Base-by-base conservation (phyloP, 2,329 filamentous ascomycete species). In the Podosphaera aphanis region DNA sequence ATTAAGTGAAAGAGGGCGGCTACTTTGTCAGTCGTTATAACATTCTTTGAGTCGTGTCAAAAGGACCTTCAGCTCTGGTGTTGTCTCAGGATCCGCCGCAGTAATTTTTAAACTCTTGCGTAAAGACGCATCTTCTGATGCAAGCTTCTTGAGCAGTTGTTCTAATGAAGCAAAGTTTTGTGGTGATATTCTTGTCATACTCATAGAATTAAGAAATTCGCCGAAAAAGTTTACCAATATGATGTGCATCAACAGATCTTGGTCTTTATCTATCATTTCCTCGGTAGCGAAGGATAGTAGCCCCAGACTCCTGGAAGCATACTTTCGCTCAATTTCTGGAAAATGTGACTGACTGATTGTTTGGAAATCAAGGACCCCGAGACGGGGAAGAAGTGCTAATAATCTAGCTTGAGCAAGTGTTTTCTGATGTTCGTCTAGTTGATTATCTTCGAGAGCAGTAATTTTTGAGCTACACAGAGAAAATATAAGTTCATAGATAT, bases 401-500 rank as follows among this genome's bases (percentile, higher is more conserved):
- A 60, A 37, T 45, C 59, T 51, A 33, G 51, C 58, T 49, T 60
- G 59, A 16, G 59, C 59, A 10, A 60, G 47, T 15, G 59, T 58
- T 44, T 54, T 60, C 31, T 60, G 59, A 45, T 55, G 52, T 33
- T 55, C 53, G 33, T 58, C 54, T 10, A 60, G 47, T 23, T 54
- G 49, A 18, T 49, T 50, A 7, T 50, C 49, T 6, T 41, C 50
- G 3, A 38, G 46, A 8, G 52, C 56, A 2, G 44, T 40, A 2
- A 52, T 56, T 10, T 51, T 49, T 16, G 47, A 52, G 37, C 56
- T 57, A 37, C 58, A 60, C 7, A 66, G 59, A 36, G 59, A 59
- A 48, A 67, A 60, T 18, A 75, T 58, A n/a, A 68, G 57, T 3
- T 57, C 52, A 50, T 73, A 67, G 20, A 66, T 56, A 11, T 64